A percentile compares a stretch with the other conserved stretches of the same genome.
Evolutionary conservation across 2,329 filamentous ascomycete genomes (phyloP).

Genomic region (Onygenales sp.): DNA sequence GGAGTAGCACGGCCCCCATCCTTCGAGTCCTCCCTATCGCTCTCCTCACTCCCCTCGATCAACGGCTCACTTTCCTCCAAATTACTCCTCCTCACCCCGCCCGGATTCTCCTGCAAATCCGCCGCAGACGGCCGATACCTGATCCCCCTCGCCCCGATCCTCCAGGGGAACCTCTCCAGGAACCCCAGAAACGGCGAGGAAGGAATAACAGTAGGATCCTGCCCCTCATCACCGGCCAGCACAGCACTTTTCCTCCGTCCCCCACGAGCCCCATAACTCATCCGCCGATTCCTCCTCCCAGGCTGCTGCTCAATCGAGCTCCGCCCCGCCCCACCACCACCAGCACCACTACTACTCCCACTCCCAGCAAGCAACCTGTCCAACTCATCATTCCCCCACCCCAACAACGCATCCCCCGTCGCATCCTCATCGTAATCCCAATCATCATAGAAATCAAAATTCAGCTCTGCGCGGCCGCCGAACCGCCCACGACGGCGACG

Average conservation of each 20-base stretch:
- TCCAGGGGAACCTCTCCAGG: slow-evolving; percentile 72
- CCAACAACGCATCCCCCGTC: slow-evolving; percentile 50
- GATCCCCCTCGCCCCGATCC: slow-evolving; percentile 65
- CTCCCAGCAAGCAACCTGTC: slow-evolving; percentile 70
- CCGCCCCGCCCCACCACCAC: slow-evolving; percentile 4
- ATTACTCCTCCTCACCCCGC: slow-evolving; percentile 36
- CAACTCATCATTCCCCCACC: slow-evolving; percentile 77
- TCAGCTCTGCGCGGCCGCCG: slow-evolving; percentile 62
- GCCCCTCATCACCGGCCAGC: slow-evolving; percentile 39
- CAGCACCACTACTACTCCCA: slow-evolving; percentile 23
- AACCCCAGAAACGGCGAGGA: slow-evolving; percentile 80
- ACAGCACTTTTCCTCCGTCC: slow-evolving; percentile 49
- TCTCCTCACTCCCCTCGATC: slow-evolving; percentile 51
- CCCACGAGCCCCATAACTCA: slow-evolving; percentile 73
- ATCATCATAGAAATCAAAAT: slow-evolving; percentile 96
- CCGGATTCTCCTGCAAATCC: slow-evolving; percentile 79
- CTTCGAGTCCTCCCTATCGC: slow-evolving; percentile 20
- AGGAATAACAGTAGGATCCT: slow-evolving; percentile 80
- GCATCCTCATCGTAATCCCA: slow-evolving; percentile 61
- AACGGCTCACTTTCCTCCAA: slow-evolving; percentile 57
- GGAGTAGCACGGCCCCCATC: slow-evolving; percentile 8
- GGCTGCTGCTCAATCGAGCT: slow-evolving; percentile 51
- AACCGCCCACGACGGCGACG: slow-evolving; percentile 54
- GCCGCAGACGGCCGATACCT: slow-evolving; percentile 87
- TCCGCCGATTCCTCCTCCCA: slow-evolving; percentile 56